Conservation (phyloP, 2,329 filamentous ascomycete genomes). For the Penicillium sp. region DNA sequence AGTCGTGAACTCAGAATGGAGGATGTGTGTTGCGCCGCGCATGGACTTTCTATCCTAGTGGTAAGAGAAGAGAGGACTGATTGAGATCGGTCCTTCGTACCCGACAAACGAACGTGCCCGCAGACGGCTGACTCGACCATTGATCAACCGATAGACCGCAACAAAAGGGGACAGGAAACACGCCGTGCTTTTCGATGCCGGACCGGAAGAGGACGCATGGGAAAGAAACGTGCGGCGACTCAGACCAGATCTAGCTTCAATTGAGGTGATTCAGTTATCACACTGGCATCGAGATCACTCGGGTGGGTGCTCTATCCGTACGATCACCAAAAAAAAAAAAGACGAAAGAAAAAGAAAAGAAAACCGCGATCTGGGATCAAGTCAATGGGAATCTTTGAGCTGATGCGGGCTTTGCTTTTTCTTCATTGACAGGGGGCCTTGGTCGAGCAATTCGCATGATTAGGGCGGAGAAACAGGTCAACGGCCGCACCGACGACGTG, state of each 20-base stretch:
- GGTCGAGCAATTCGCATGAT: constrained; percentile 46
- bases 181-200: constrained; percentile 49
- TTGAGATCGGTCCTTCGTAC: background rate
- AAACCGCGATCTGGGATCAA: no score
- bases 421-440: constrained; percentile 39
- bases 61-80: constrained; percentile 25
- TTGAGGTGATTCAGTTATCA: constrained; percentile 47
- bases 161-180: constrained; percentile 41
- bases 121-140: background rate
- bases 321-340: no score
- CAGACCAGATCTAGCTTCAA: constrained; percentile 35
- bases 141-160: constrained; percentile 36
- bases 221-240: constrained; percentile 46
- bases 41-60: constrained; percentile 50
- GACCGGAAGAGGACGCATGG: constrained; percentile 49
- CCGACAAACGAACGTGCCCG: background rate
- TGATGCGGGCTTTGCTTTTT: background rate
- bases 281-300: constrained; percentile 55
- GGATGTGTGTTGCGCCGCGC: constrained; percentile 49
- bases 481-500: constrained; percentile 23
- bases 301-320: constrained; percentile 25
- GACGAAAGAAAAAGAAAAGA: no score
- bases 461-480: constrained; percentile 33
- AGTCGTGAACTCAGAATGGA: constrained; percentile 45
- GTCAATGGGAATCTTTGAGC: background rate